Evolutionary conservation across 371 early-diverging fungal species (phyloP).

Genomic region (Catenaria anguillulae): DNA sequence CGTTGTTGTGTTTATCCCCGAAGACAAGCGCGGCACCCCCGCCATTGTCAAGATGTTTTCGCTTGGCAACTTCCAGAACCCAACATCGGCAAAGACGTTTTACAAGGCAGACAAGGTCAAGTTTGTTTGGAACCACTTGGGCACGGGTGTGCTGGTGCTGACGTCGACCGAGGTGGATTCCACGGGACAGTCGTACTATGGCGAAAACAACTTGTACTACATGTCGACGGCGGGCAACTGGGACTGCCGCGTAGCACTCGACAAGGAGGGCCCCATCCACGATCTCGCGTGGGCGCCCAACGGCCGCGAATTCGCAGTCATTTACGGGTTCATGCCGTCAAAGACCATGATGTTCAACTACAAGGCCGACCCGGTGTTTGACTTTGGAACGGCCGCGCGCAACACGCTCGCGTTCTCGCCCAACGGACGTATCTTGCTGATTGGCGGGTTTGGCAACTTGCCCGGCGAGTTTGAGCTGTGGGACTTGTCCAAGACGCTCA

Average conservation of each 20-base stretch:
- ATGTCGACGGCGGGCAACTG: slow-evolving; percentile 79
- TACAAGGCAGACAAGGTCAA: slow-evolving; percentile 83
- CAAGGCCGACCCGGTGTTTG: slow-evolving; percentile 60
- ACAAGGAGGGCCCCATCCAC: slow-evolving; percentile 86
- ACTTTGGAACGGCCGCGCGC: slow-evolving; percentile 71
- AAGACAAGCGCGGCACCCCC: slow-evolving; percentile 60
- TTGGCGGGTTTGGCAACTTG: slow-evolving; percentile 93
- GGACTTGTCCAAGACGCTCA: slow-evolving; percentile 68
- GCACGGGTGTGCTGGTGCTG: slow-evolving; percentile 72
- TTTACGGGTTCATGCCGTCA: slow-evolving; percentile 88
- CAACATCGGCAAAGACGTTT: slow-evolving; percentile 77
- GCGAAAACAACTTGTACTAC: slow-evolving; percentile 83
- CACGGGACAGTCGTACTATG: slow-evolving; percentile 91
- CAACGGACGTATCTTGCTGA: slow-evolving; percentile 65
- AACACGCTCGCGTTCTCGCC: slow-evolving; percentile 79
- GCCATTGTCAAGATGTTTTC: slow-evolving; percentile 66
- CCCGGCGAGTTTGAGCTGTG: slow-evolving; percentile 83
- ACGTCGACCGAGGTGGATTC: slow-evolving; percentile 90
- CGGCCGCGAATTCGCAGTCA: slow-evolving; percentile 86
- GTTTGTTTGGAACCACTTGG: slow-evolving; percentile 86
- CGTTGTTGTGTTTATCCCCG: slow-evolving; percentile 77
- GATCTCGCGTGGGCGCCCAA: slow-evolving; percentile 89
- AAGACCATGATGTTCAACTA: slow-evolving; percentile 84
- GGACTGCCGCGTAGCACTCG: slow-evolving; percentile 77
- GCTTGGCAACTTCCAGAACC: slow-evolving; percentile 52